These are phyloP conservation scores for Exophiala lecanii-corni DNA, from an alignment of 2,329 filamentous ascomycete species.

Conservation along the genomic window DNA sequence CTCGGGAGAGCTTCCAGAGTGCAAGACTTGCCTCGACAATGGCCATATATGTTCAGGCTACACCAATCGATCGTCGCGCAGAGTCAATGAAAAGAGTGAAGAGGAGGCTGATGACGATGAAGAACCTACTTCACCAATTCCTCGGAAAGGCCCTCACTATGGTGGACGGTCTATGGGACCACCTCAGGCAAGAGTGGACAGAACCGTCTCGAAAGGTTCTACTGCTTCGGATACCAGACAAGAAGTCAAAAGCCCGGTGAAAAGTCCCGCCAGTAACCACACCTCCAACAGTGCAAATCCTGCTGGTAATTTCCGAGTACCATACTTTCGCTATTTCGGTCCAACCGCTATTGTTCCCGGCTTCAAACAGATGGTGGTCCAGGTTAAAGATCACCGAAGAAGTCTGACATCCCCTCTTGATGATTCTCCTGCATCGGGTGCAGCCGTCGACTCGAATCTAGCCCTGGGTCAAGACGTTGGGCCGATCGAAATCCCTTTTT, in stretches of 20 bases:
- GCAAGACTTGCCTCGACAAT: conserved; percentile 68
- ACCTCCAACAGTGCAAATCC: conserved; percentile 38
- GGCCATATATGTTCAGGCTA: conserved; percentile 67
- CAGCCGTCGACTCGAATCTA: conserved; percentile 5
- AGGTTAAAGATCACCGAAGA: conserved; percentile 21
- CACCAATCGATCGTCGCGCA: conserved; percentile 39
- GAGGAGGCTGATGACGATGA: conserved; percentile 18
- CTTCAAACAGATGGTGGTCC: conserved; percentile 79
- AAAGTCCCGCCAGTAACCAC: conserved; percentile 32
- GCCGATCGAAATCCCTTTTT: conserved; percentile 55
- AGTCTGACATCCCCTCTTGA: conserved; percentile 11
- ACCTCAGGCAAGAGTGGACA: neutral
- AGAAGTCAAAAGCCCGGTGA: conserved; percentile 1
- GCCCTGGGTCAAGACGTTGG: conserved; percentile 6
- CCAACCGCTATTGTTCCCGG: conserved; percentile 87
- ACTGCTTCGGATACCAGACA: neutral
- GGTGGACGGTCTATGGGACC: neutral
- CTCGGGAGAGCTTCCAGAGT: conserved; percentile 66
- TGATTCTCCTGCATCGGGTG: conserved; percentile 20
- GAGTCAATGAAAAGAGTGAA: conserved; percentile 12
- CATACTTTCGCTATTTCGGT: conserved; percentile 87
- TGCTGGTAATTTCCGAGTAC: conserved; percentile 59
- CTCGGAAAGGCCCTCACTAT: conserved; percentile 9
- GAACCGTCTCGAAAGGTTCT: neutral
- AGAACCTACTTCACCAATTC: conserved; percentile 8